Evolutionary conservation across 805 yeast species (phyloP).

Genomic region (Scheffersomyces lignosus): DNA sequence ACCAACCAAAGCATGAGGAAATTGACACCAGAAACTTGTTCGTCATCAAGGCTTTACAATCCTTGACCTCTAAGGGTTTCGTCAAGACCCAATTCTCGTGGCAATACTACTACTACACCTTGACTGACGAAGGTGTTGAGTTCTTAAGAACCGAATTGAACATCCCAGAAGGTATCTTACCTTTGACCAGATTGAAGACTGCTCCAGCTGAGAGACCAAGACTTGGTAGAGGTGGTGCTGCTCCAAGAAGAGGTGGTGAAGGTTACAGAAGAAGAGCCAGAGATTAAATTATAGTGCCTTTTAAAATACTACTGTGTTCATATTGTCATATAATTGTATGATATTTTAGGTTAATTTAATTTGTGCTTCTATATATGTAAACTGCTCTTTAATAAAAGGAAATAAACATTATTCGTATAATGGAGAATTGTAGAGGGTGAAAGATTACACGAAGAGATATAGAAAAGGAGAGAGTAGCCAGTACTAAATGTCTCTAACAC

Average conservation of each 20-base stretch:
- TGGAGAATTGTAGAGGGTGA: background rate
- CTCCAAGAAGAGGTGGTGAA: slow-evolving; percentile 44
- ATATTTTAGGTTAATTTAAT: slow-evolving; percentile 5
- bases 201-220: slow-evolving; percentile 81
- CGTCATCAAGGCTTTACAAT: slow-evolving; percentile 98
- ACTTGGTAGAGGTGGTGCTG: slow-evolving; percentile 45
- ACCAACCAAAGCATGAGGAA: slow-evolving; percentile 97
- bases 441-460: too few species aligned
- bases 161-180: slow-evolving; percentile 98
- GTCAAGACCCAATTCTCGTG: slow-evolving; percentile 99
- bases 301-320: background rate
- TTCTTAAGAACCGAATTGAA: slow-evolving; percentile 97
- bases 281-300: slow-evolving; percentile 30
- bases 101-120: slow-evolving; percentile 99
- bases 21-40: slow-evolving; percentile 97
- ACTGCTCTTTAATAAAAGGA: slow-evolving; percentile 2
- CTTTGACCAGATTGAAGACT: slow-evolving; percentile 95
- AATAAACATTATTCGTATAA: background rate
- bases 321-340: slow-evolving; percentile 5
- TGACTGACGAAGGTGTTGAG: slow-evolving; percentile 99
- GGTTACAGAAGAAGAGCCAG: slow-evolving; percentile 65
- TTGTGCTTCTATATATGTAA: slow-evolving; percentile 1
- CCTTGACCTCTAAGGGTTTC: slow-evolving; percentile 97
- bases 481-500: too few species aligned
- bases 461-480: too few species aligned